Evolutionary conservation across 2,329 filamentous ascomycete species (phyloP).

Genomic region (Pseudogymnoascus sp.): DNA sequence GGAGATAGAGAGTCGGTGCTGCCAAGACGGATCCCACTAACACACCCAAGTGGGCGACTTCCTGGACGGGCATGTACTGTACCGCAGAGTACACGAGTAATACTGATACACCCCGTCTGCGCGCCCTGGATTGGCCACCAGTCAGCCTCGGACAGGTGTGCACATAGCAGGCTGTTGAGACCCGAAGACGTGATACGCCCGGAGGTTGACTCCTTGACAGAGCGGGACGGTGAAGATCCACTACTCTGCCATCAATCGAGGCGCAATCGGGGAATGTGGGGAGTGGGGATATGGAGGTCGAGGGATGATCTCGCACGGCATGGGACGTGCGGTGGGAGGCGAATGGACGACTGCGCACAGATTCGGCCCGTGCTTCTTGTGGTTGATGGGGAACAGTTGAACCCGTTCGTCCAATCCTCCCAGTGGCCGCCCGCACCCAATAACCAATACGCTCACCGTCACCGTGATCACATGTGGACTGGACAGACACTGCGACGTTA

Average conservation of each 20-base stretch:
- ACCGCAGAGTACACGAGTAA: not conserved
- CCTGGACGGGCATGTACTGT: not conserved
- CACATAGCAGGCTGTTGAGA: not conserved
- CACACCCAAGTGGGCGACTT: not conserved
- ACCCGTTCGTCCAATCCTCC: not conserved
- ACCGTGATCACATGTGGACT: not conserved
- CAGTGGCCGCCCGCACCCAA: not conserved
- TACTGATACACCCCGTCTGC: not conserved
- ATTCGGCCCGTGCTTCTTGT: not conserved
- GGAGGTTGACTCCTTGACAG: not conserved
- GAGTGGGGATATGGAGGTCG: not conserved
- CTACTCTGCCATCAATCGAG: not conserved
- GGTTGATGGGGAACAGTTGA: not conserved
- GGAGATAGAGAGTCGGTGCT: not conserved
- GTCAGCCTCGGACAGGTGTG: not conserved
- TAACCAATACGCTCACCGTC: not conserved
- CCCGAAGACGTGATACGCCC: not conserved
- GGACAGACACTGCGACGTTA: not conserved
- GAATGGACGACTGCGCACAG: not conserved
- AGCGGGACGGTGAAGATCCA: not conserved
- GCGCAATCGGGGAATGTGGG: not conserved
- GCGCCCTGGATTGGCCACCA: not conserved
- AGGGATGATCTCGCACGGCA: no score
- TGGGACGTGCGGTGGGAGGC: no score
- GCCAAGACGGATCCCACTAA: no score